Evolutionary conservation across 768 basidiomycete species (phyloP).

Genomic region (Suillus fuscotomentosus): DNA sequence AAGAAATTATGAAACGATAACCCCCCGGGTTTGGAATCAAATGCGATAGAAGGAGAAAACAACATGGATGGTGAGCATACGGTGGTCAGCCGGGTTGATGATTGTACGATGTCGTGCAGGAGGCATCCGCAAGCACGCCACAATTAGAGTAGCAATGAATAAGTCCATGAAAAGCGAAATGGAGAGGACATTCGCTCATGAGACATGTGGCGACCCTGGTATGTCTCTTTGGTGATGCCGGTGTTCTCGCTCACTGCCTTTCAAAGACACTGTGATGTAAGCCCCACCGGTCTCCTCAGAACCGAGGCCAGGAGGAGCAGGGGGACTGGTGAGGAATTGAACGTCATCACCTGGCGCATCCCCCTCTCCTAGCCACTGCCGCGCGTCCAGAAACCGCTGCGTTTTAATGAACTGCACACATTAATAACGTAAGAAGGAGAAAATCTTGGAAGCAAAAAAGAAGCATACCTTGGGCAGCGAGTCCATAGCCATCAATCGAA

Average conservation of each 20-base stretch:
- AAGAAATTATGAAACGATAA: slow-evolving; percentile 27
- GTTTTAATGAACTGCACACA: slow-evolving; percentile 79
- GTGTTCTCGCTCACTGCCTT: slow-evolving; percentile 70
- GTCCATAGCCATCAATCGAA: slow-evolving; percentile 97
- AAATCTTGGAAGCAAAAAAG: slow-evolving; percentile 1
- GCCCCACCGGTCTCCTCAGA: slow-evolving; percentile 73
- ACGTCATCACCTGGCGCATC: slow-evolving; percentile 65
- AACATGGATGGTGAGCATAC: slow-evolving; percentile 20
- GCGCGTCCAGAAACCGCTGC: slow-evolving; percentile 73
- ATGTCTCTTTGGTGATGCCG: slow-evolving; percentile 34
- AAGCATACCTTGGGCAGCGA: slow-evolving; percentile 88
- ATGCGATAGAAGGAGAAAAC: slow-evolving; percentile 18
- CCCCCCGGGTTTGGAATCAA: slow-evolving; percentile 16
- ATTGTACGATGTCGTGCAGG: slow-evolving; percentile 21
- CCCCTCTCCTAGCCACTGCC: slow-evolving; percentile 77
- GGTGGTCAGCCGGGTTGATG: slow-evolving; percentile 17
- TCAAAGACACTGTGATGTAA: slow-evolving; percentile 83
- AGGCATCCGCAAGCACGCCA: slow-evolving; percentile 28
- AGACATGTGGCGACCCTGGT: slow-evolving; percentile 23
- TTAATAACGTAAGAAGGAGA: slow-evolving; percentile 11
- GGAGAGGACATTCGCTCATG: slow-evolving; percentile 26
- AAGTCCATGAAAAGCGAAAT: slow-evolving; percentile 18
- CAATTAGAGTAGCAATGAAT: slow-evolving; percentile 7
- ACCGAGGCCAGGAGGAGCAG: slow-evolving; percentile 69
- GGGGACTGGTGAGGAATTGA: slow-evolving; percentile 52